phyloP scores from a whole-genome alignment of 345 rosid genomes.

The Clausena lansium region DNA sequence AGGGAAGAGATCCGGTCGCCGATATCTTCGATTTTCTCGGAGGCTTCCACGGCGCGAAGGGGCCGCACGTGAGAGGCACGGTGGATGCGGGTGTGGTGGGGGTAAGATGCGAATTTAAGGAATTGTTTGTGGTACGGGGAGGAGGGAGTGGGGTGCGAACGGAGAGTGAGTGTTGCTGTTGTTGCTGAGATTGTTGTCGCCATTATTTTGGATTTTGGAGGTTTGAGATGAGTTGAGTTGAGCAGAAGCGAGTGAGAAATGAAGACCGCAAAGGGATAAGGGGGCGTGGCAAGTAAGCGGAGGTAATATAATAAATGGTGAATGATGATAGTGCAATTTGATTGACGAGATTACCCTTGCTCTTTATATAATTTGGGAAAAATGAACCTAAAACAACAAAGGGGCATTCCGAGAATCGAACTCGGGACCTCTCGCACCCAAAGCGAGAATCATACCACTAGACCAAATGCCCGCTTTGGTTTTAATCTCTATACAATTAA shows the following conservation, averaged over 20 bases:
- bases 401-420: constrained; percentile 50
- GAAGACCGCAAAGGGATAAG: constrained; percentile 11
- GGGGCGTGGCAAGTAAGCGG: neutral
- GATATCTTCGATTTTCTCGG: constrained; percentile 69
- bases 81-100: constrained; percentile 25
- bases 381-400: neutral
- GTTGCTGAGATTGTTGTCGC: constrained; percentile 39
- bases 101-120: constrained; percentile 44
- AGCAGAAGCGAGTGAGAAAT: neutral
- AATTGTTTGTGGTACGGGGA: constrained; percentile 21
- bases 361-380: no score
- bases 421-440: constrained; percentile 59
- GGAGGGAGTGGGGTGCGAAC: constrained; percentile 20
- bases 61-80: constrained; percentile 54
- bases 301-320: neutral
- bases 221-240: neutral
- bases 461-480: constrained; percentile 42
- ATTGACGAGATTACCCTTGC: constrained; percentile 13
- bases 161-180: constrained; percentile 31
- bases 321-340: neutral
- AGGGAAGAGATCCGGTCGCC: constrained; percentile 61
- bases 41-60: constrained; percentile 57
- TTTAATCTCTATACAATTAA: no score
- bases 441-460: constrained; percentile 65
- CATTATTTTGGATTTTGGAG: constrained; percentile 26